Evolutionary conservation across 176 grass and related monocot genomes (phyloP), one percentile per base, ranked within the genome.

Genomic region (Saccharum officinarum): DNA sequence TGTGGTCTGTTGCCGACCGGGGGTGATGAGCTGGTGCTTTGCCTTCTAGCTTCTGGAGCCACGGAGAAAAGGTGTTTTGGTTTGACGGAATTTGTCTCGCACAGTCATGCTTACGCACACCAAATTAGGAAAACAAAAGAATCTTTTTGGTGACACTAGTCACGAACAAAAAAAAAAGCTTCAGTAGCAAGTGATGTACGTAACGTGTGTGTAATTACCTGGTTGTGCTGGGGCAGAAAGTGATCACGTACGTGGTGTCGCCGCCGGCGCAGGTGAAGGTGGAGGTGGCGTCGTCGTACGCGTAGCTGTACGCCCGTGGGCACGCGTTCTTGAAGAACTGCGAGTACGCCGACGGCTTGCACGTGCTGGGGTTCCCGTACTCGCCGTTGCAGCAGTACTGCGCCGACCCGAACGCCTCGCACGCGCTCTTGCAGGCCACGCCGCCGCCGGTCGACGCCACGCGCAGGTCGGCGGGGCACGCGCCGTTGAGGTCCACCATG

Each of bases 241-340:
- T 93, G 85, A 98, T 85, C 46, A 78, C 4, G 73, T 98, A 98
- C 10, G 77, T 10, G 7, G 89, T 84, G 77, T 16, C 78, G 41
- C 25, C 87, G 40, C 82, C 67, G 37, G 82, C 79, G 76, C 95
- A 98, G 14, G 95, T 95, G 86, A 98, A 98, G 63, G 91, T 98
- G 3, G 92, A 95, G 1, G 91, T 92, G 3, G 92, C 79, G 31
- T 98, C 95, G 75, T 98, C 93, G 77, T 93, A 98, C 6, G 95
- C 92, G 73, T 98, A 98, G 87, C 91, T 98, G 91, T 92, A 98
- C 0, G 95, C 93, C 8, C 91, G 9, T 2, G 93, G 95, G 89
- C 95, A 98, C 11, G 91, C 87, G 44, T 85, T 85, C 91, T 95
- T 95, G 93, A 98, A 98, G 72, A 93, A 95, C 81, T 88, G 75